Base-by-base conservation (phyloP, 768 basidiomycete species). In the Tremella fuciformis region DNA sequence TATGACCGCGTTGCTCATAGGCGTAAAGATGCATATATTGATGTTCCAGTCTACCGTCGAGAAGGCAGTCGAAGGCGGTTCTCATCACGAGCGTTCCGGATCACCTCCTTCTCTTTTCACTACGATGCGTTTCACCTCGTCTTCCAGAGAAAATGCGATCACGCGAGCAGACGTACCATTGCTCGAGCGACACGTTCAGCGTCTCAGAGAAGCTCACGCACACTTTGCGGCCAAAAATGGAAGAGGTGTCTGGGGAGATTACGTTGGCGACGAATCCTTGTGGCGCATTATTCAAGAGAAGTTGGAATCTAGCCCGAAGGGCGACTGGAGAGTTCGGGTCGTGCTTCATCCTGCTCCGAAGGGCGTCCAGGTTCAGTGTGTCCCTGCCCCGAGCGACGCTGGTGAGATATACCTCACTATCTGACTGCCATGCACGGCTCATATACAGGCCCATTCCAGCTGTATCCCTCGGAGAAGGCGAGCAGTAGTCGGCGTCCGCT, bases 301-400 rank as follows among this genome's bases (percentile, higher is more conserved):
- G 37, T 26, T 69, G 16, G 62, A 63, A 49, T 39, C 50, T 3
- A 55, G 21, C 9, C 68, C 66, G 21, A n/a, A 38, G 18, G 65
- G 71, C 8, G 71, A 70, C 55, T 70, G 64, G 60, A 60, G 69
- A 46, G 71, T 69, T 34, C 49, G 71, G 51, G 40, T 73, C 0
- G 25, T 73, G 1, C 16, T 73, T 2, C 62, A 58, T 44, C 58
- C 58, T n/a, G 57, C 54, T 11, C 50, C 57, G 8, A 24, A 34
- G 8, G 42, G 22, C 22, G 18, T 70, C 2, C 59, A 70, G 47
- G 61, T 70, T 8, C 64, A 70, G 38, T 52, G 50, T 8, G 22
- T 64, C 2, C 58, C 66, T 1, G 69, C 69, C 18, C 65, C 65
- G 13, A 29, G 51, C 16, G 60, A 53, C 37, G 62, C 60, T 1